A percentile compares a stretch with the other conserved stretches of the same genome.
Conservation (phyloP, 768 basidiomycete genomes). For the Russula sp. region DNA sequence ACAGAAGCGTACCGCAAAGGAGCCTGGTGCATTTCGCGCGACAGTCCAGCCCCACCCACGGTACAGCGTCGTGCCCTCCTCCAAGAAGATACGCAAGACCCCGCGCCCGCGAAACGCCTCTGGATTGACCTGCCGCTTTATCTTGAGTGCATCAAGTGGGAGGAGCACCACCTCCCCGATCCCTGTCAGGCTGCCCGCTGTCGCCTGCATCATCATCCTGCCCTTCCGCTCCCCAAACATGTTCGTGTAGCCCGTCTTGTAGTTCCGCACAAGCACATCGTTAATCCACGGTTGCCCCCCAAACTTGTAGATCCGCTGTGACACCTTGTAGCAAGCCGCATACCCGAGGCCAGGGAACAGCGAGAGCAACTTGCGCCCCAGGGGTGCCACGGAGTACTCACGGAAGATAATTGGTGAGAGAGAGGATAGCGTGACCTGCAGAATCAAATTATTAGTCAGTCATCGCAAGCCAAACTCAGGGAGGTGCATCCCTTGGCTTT, state of each 20-base stretch:
- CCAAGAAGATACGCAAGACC: constrained; percentile 79
- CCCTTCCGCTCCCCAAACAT: constrained; percentile 92
- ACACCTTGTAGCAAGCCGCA: constrained; percentile 95
- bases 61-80: constrained; percentile 90
- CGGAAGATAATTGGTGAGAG: constrained; percentile 83
- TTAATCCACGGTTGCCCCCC: constrained; percentile 98
- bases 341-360: constrained; percentile 99
- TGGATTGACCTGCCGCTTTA: constrained; percentile 97
- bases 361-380: constrained; percentile 68
- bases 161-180: constrained; percentile 99
- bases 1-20: constrained; percentile 69
- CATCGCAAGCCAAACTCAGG: not conserved
- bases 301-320: constrained; percentile 95
- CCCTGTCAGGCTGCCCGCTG: constrained; percentile 72
- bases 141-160: constrained; percentile 94
- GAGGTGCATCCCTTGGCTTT: constrained; percentile 59
- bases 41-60: constrained; percentile 99
- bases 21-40: constrained; percentile 94
- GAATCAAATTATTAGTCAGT: not conserved
- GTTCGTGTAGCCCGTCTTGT: constrained; percentile 74
- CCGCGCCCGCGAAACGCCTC: constrained; percentile 97
- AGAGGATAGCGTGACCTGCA: constrained; percentile 55
- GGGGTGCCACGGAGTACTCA: constrained; percentile 64
- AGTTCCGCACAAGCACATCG: constrained; percentile 80
- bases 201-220: constrained; percentile 92